Conservation (phyloP, 108 stramenopile species). For the Ochromonas danica region DNA sequence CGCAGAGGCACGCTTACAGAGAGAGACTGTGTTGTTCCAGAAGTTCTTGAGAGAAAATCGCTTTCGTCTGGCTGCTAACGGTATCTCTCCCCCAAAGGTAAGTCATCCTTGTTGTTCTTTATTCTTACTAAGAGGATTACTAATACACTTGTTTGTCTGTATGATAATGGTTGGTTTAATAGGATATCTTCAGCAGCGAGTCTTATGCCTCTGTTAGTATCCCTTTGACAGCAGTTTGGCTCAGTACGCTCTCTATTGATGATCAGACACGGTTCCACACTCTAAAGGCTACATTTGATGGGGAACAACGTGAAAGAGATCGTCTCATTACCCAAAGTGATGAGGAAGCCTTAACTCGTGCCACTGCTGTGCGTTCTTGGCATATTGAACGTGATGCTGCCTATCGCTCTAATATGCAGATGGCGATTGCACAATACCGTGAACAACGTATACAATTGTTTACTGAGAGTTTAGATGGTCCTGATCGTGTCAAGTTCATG, state of each 20-base stretch:
- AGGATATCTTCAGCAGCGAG: constrained; percentile 42
- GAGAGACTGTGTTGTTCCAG: constrained; percentile 47
- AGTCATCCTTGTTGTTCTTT: too few relatives aligned
- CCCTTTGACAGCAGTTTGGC: constrained; percentile 49
- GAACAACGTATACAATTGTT: constrained; percentile 37
- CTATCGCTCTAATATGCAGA: constrained; percentile 1
- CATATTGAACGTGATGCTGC: constrained; percentile 37
- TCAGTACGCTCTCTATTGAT: constrained; percentile 40
- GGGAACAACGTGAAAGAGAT: constrained; percentile 36
- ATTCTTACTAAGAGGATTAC: too few relatives aligned
- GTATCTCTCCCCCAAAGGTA: constrained; percentile 45
- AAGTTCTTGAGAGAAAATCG: constrained; percentile 47
- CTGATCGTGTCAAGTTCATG: constrained; percentile 30
- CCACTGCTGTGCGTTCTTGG: constrained; percentile 12
- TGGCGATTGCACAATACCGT: constrained; percentile 20
- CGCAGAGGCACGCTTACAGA: constrained; percentile 45
- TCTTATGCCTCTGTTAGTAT: constrained; percentile 51
- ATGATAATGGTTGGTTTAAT: too few relatives aligned
- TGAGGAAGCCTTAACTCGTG: constrained; percentile 24
- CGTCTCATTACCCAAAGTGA: constrained; percentile 22
- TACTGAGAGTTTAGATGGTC: constrained; percentile 39
- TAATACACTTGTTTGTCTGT: too few relatives aligned
- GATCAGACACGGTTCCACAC: constrained; percentile 49
- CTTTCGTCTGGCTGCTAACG: constrained; percentile 47
- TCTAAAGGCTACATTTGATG: constrained; percentile 46